Percentiles rank a stretch among this genome's conserved stretches.
Evolutionary conservation across 2,329 filamentous ascomycete species (phyloP).

Genomic region (Neophaeococcomyces mojaviensis): DNA sequence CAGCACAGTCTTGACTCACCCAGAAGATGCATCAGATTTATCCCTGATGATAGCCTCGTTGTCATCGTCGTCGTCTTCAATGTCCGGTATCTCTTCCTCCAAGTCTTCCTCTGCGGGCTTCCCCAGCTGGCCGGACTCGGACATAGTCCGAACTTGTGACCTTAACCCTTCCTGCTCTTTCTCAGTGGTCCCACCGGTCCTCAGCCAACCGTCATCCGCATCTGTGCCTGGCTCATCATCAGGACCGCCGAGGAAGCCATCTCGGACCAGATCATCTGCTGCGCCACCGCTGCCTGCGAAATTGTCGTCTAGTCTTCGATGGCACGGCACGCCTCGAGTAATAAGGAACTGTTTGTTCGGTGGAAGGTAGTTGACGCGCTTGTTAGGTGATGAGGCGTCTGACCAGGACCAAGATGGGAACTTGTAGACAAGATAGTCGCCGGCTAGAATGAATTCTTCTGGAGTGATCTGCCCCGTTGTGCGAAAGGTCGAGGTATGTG

Average conservation of each 20-base stretch:
- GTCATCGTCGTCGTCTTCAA: conserved; percentile 92
- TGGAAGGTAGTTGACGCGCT: conserved; percentile 74
- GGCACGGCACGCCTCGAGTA: conserved; percentile 88
- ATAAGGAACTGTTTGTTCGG: conserved; percentile 90
- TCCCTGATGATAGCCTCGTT: conserved; percentile 94
- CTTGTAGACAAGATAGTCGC: conserved; percentile 97
- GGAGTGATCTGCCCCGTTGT: conserved; percentile 91
- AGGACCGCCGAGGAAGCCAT: conserved; percentile 54
- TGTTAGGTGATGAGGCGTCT: conserved; percentile 71
- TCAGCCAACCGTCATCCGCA: conserved; percentile 80
- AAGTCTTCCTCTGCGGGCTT: conserved; percentile 62
- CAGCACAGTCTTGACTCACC: conserved; percentile 38
- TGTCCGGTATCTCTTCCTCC: conserved; percentile 85
- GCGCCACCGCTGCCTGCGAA: conserved; percentile 82
- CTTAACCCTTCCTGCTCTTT: conserved; percentile 63
- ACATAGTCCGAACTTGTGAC: conserved; percentile 76
- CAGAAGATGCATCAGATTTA: conserved; percentile 45
- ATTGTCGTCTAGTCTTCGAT: conserved; percentile 82
- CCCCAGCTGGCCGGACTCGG: conserved; percentile 79
- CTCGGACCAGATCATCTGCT: conserved; percentile 77
- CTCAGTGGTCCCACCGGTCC: conserved; percentile 66
- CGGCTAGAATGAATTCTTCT: conserved; percentile 90
- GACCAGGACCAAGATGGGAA: conserved; percentile 98
- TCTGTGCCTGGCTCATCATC: conserved; percentile 38
- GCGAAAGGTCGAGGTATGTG: conserved; percentile 87